Base-by-base conservation (phyloP, 768 basidiomycete species). In the Chalciporus piperatus region DNA sequence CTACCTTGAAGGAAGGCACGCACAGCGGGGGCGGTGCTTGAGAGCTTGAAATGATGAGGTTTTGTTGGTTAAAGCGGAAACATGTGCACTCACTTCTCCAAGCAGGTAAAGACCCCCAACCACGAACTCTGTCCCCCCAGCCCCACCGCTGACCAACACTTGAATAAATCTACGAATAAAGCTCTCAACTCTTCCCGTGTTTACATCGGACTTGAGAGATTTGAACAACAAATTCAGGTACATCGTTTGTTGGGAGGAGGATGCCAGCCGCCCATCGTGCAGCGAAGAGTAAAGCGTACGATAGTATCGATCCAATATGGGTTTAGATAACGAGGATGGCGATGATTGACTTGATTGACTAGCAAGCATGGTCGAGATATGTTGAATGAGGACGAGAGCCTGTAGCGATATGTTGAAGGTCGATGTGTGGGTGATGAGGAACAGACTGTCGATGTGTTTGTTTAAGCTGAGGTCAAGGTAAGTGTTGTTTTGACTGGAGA, bases 371-470 rank as follows among this genome's bases (percentile, higher is more conserved):
- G 80, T 72, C 14, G 82, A 74, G 35, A 98, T 88, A 59, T 92
- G 93, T 63, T 89, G 88, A 52, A 98, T 89, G 6, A 98, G 79
- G 35, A 89, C 79, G 1, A 98, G 82, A 0, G 95, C 90, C 66
- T 96, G 96, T 4, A 98, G 80, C 10, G 92, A 92, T 62, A 93
- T 93, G 67, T 96, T 97, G 82, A 99, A 99, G 0, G 94, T 97
- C 8, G 92, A 94, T 8, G 82, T 89, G 70, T 98, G 96, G 3
- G 93, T 95, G 62, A 99, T 93, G 41, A 86, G 79, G 79, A 98
- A 98, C 19, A 98, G 83, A 0, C 92, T 93, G 66, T 93, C 88
- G 63, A 97, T 88, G 60, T 98, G 94, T 48, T 84, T 80, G 57
- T 83, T 79, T 59, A 98, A 83, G 23, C 91, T 93, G 59, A 50